phyloP scores from a whole-genome alignment of 768 basidiomycete genomes.

The Grammothele lineata region DNA sequence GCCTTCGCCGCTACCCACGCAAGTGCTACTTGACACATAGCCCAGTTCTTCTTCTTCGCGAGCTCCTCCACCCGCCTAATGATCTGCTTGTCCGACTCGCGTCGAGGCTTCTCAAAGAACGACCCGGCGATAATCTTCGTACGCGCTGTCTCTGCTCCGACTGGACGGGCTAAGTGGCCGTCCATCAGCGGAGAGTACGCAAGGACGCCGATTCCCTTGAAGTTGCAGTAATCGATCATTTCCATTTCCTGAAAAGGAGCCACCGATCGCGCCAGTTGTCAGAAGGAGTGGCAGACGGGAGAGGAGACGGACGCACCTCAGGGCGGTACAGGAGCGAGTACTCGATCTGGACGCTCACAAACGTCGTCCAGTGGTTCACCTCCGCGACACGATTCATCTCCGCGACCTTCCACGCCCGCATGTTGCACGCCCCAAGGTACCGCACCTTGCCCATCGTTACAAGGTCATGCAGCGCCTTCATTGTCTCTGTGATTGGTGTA shows the following conservation, averaged over 20 bases:
- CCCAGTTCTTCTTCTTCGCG: constrained; percentile 34
- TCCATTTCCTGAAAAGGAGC: constrained; percentile 35
- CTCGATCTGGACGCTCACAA: constrained; percentile 53
- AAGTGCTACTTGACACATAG: constrained; percentile 44
- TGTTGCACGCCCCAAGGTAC: constrained; percentile 38
- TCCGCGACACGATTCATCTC: constrained; percentile 41
- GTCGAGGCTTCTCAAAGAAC: constrained; percentile 20
- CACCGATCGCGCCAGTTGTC: too few species aligned
- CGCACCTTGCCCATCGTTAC: constrained; percentile 44
- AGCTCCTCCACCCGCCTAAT: constrained; percentile 38
- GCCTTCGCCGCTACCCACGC: constrained; percentile 40
- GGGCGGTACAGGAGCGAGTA: constrained; percentile 53
- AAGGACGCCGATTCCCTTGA: constrained; percentile 49
- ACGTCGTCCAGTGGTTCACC: constrained; percentile 45
- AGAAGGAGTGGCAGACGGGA: neutral
- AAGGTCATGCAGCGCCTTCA: constrained; percentile 49
- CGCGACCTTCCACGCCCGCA: constrained; percentile 31
- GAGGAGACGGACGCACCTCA: constrained; percentile 30
- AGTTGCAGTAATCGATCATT: constrained; percentile 41
- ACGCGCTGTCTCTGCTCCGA: constrained; percentile 25
- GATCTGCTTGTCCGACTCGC: constrained; percentile 31
- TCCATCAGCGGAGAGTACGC: constrained; percentile 44
- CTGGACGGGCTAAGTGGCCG: constrained; percentile 37
- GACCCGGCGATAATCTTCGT: constrained; percentile 16
- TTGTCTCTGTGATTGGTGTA: constrained; percentile 40